Percentiles rank a stretch among this genome's conserved stretches.
Evolutionary conservation across 1,139 yeast species (phyloP).

Genomic region (Trichomonascaceae sp.): DNA sequence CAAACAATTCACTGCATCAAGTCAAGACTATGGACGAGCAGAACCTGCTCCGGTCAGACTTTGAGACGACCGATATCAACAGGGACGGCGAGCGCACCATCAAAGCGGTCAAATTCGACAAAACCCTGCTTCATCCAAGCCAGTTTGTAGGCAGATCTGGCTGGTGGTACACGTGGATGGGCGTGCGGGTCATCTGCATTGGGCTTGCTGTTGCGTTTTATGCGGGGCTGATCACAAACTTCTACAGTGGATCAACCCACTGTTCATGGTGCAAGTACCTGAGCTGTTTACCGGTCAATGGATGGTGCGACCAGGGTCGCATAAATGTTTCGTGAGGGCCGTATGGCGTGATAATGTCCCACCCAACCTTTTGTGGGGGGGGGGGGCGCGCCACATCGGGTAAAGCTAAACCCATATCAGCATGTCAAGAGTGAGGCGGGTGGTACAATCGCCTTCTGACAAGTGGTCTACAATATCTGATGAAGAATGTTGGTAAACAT

Average conservation of each 20-base stretch:
- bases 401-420: too few relatives aligned
- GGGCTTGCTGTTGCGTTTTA: constrained; percentile 39
- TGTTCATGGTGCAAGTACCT: constrained; percentile 67
- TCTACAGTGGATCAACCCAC: constrained; percentile 34
- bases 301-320: constrained; percentile 58
- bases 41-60: not conserved
- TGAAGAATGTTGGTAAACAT: not conserved
- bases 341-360: too few relatives aligned
- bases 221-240: constrained; percentile 36
- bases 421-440: too few relatives aligned
- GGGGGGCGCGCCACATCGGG: too few relatives aligned
- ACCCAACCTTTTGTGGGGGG: too few relatives aligned
- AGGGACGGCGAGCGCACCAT: not conserved
- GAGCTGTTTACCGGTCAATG: constrained; percentile 57
- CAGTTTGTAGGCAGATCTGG: constrained; percentile 25
- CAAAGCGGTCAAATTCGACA: not conserved
- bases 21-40: not conserved
- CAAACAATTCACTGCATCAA: not conserved
- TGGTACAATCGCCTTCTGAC: too few relatives aligned
- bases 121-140: constrained; percentile 1
- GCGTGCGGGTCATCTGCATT: constrained; percentile 35
- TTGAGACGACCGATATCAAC: not conserved
- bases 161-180: constrained; percentile 41
- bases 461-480: too few relatives aligned
- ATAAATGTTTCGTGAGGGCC: constrained; percentile 16